A percentile compares a stretch with the other conserved stretches of the same genome.
phyloP scores from a whole-genome alignment of 352 stramenopile species.

The Blastocystis sp. region DNA sequence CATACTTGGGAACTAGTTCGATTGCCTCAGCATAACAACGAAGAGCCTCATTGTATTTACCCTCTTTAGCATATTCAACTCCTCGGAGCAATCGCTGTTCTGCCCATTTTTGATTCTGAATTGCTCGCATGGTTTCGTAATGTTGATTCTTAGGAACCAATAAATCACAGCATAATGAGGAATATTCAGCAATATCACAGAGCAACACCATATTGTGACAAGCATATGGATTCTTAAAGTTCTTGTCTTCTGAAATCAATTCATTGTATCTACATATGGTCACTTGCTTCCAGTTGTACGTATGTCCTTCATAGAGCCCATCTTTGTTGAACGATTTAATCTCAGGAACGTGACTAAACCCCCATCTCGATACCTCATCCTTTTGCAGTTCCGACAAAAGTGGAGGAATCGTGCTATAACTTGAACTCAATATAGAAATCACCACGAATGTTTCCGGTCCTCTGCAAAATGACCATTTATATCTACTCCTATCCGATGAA shows the following conservation, averaged over 20 bases:
- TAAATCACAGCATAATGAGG: background rate
- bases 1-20: conserved; percentile 45
- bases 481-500: conserved; percentile 13
- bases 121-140: conserved; percentile 2
- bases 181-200: conserved; percentile 46
- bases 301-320: background rate
- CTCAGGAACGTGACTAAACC: background rate
- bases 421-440: background rate
- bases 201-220: conserved; percentile 48
- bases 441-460: background rate
- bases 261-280: conserved; percentile 20
- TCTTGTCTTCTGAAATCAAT: background rate
- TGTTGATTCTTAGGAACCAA: background rate
- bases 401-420: conserved; percentile 24
- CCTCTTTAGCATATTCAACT: conserved; percentile 20
- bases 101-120: conserved; percentile 48
- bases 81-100: conserved; percentile 47
- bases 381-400: background rate
- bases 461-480: background rate
- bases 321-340: background rate
- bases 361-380: conserved; percentile 20
- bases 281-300: background rate
- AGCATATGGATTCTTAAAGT: conserved; percentile 43
- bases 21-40: conserved; percentile 47
- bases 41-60: conserved; percentile 14